Percentiles rank a stretch among this genome's conserved stretches.
Conservation (phyloP, 2,329 filamentous ascomycete species). For the Exophiala lecanii-corni region DNA sequence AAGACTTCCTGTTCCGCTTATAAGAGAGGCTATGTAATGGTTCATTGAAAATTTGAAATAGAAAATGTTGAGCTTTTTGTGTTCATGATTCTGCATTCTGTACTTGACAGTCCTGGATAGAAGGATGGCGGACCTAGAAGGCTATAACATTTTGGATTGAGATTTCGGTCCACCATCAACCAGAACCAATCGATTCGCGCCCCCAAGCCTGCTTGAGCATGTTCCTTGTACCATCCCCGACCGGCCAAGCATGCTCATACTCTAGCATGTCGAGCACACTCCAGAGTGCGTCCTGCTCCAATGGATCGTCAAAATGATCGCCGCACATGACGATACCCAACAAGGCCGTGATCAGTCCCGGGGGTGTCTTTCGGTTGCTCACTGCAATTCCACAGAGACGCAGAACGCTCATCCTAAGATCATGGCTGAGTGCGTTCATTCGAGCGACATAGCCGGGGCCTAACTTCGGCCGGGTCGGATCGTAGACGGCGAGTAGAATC, state of each 20-base stretch:
- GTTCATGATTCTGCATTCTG: too few species aligned
- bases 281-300: slow-evolving; percentile 31
- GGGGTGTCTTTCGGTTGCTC: slow-evolving; percentile 54
- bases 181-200: neutral
- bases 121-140: too few species aligned
- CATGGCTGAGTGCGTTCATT: slow-evolving; percentile 19
- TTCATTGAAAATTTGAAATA: too few species aligned
- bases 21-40: too few species aligned
- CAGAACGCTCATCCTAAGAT: slow-evolving; percentile 41
- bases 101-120: too few species aligned
- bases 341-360: slow-evolving; percentile 46
- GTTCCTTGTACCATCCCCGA: slow-evolving; percentile 42
- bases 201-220: slow-evolving; percentile 49
- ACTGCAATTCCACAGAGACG: slow-evolving; percentile 56
- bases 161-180: neutral
- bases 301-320: slow-evolving; percentile 29
- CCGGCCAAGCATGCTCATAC: slow-evolving; percentile 48
- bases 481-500: slow-evolving; percentile 54
- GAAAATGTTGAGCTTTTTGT: too few species aligned
- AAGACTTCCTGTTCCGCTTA: too few species aligned
- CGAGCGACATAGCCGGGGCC: slow-evolving; percentile 32
- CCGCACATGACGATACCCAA: slow-evolving; percentile 34
- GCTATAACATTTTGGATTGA: slow-evolving; percentile 2
- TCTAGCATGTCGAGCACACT: slow-evolving; percentile 42
- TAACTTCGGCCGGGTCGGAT: slow-evolving; percentile 50